Conservation (phyloP, 306 rosid species). For the Fragaria ananassa region DNA sequence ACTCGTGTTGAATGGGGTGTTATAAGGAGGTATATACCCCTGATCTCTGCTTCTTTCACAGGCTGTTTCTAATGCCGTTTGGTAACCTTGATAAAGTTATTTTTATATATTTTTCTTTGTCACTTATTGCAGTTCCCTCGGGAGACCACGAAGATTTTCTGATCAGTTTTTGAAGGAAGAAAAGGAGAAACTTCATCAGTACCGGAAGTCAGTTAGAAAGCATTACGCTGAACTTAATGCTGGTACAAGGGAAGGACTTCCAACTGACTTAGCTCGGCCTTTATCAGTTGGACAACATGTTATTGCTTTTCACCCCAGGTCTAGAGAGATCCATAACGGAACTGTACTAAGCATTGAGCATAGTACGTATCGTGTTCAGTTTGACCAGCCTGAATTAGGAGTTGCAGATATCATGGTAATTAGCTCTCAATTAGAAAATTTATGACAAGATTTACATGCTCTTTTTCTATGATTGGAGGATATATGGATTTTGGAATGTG, state of each 20-base stretch:
- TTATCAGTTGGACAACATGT: slow-evolving; percentile 80
- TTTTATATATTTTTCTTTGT: slow-evolving; percentile 5
- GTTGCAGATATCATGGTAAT: slow-evolving; percentile 80
- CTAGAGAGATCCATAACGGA: slow-evolving; percentile 82
- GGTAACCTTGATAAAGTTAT: not conserved
- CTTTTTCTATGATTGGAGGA: not conserved
- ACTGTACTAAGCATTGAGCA: slow-evolving; percentile 70
- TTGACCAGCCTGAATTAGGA: slow-evolving; percentile 79
- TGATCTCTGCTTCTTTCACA: slow-evolving; percentile 31
- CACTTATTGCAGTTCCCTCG: slow-evolving; percentile 77
- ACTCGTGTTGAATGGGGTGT: slow-evolving; percentile 98
- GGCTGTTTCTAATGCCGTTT: slow-evolving; percentile 18
- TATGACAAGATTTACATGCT: not conserved
- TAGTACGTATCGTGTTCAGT: slow-evolving; percentile 66
- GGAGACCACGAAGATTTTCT: slow-evolving; percentile 90
- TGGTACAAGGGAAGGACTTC: slow-evolving; percentile 84
- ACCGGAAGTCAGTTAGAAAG: slow-evolving; percentile 78
- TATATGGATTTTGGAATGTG: not conserved
- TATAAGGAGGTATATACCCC: slow-evolving; percentile 65
- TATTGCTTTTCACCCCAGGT: slow-evolving; percentile 72
- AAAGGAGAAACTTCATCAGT: slow-evolving; percentile 78
- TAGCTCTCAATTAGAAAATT: slow-evolving; percentile 13
- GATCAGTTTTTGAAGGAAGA: slow-evolving; percentile 77
- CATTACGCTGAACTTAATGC: slow-evolving; percentile 85
- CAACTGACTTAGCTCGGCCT: slow-evolving; percentile 85